Conservation (phyloP, 208 protist species). For the Trypanosoma grayi region DNA sequence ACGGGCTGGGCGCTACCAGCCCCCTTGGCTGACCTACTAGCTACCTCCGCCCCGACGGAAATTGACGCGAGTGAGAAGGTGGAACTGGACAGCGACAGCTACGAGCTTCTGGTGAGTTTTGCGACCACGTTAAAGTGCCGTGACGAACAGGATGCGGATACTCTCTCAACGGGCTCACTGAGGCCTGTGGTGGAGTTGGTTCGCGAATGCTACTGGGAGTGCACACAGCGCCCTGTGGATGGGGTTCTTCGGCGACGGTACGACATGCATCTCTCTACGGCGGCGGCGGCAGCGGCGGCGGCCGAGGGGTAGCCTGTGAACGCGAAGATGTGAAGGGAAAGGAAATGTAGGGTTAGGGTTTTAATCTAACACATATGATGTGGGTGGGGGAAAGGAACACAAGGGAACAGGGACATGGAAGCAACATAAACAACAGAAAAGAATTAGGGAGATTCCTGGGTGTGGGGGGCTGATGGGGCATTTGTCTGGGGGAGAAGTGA, state of each 20-base stretch:
- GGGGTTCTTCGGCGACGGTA: constrained; percentile 20
- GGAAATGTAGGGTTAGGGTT: too few species aligned
- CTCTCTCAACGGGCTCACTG: not conserved
- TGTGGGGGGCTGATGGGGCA: too few species aligned
- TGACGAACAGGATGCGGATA: not conserved
- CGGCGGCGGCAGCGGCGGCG: too few species aligned
- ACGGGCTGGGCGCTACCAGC: constrained; percentile 34
- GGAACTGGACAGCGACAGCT: not conserved
- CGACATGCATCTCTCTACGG: too few species aligned
- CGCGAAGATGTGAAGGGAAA: too few species aligned
- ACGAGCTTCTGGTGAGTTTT: not conserved
- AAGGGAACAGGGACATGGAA: too few species aligned
- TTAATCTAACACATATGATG: too few species aligned
- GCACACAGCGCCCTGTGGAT: not conserved
- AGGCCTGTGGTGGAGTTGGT: not conserved
- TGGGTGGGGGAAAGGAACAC: too few species aligned
- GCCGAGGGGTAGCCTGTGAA: too few species aligned
- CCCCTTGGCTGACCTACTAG: constrained; percentile 37
- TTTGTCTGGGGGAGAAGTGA: too few species aligned
- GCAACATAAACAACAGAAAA: too few species aligned
- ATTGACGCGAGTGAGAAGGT: not conserved
- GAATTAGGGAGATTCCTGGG: too few species aligned
- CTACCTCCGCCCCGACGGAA: not conserved
- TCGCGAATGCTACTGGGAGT: constrained; percentile 4
- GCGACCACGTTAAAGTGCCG: not conserved